These are phyloP conservation scores for Alternaria hordeiaustralica DNA, from an alignment of 2,329 filamentous ascomycete species.

Conservation along the genomic window DNA sequence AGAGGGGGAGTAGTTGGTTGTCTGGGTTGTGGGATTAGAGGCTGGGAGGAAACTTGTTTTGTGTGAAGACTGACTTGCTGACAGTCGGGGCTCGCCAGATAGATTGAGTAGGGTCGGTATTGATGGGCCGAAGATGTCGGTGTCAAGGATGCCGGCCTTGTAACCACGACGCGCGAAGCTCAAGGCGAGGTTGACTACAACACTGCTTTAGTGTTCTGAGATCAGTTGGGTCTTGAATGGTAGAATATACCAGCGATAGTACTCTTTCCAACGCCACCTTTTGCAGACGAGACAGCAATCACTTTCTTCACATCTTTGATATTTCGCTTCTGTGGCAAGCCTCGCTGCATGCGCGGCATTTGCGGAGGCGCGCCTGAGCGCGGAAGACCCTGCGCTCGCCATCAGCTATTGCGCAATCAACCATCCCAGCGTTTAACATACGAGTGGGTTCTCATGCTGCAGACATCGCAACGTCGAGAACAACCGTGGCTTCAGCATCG, in stretches of 20 bases:
- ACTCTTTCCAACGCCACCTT: slow-evolving; percentile 97
- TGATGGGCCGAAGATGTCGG: slow-evolving; percentile 95
- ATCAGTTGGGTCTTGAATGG: no score
- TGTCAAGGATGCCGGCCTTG: slow-evolving; percentile 86
- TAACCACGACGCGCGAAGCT: slow-evolving; percentile 83
- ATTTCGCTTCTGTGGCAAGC: slow-evolving; percentile 78
- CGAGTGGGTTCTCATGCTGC: slow-evolving; percentile 87
- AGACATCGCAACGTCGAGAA: slow-evolving; percentile 62
- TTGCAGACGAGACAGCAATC: slow-evolving; percentile 96
- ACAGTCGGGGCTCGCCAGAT: slow-evolving; percentile 77
- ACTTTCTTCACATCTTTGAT: slow-evolving; percentile 88
- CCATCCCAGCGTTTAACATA: slow-evolving; percentile 49
- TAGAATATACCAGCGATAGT: slow-evolving; percentile 75
- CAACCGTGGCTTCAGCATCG: slow-evolving; percentile 51
- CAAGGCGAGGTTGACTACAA: slow-evolving; percentile 77
- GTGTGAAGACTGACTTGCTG: slow-evolving; percentile 63
- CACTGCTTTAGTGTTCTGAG: background rate
- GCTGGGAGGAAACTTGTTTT: background rate
- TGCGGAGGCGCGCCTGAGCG: slow-evolving; percentile 70
- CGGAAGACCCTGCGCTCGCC: slow-evolving; percentile 73
- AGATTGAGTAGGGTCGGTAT: slow-evolving; percentile 90
- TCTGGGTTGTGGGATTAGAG: slow-evolving; percentile 53
- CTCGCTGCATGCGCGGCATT: slow-evolving; percentile 78
- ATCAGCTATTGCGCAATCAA: slow-evolving; percentile 9
- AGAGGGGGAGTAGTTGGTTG: slow-evolving; percentile 83